These are phyloP conservation scores for Alternaria sp. DNA, from an alignment of 2,329 filamentous ascomycete genomes.

Conservation along the genomic window DNA sequence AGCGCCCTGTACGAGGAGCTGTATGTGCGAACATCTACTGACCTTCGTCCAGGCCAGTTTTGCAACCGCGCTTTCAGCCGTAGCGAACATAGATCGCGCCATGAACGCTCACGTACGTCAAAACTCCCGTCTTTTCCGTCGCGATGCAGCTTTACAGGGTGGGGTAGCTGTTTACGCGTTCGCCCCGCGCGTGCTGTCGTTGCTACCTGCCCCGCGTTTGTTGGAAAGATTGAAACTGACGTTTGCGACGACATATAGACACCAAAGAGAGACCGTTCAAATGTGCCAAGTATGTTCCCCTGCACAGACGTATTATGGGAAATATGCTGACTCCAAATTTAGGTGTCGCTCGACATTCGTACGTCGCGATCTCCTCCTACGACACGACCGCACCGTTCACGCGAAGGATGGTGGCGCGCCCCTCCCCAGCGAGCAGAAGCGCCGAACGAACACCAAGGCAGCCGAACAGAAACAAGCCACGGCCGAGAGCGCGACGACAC, in stretches of 20 bases:
- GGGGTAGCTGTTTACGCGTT: slow-evolving; percentile 39
- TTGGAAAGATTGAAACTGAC: no score
- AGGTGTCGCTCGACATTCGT: slow-evolving; percentile 99
- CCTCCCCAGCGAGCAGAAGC: slow-evolving; percentile 92
- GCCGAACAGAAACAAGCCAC: slow-evolving; percentile 67
- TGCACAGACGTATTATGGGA: no score
- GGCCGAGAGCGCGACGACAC: slow-evolving; percentile 81
- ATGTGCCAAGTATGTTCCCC: slow-evolving; percentile 57
- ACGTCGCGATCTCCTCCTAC: slow-evolving; percentile 90
- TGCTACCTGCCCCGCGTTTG: slow-evolving; percentile 17
- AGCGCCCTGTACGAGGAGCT: neutral
- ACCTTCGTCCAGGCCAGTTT: slow-evolving; percentile 66
- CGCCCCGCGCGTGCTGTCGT: slow-evolving; percentile 46
- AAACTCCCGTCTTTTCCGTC: slow-evolving; percentile 12
- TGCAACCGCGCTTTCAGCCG: slow-evolving; percentile 97
- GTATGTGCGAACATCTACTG: neutral
- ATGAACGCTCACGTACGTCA: slow-evolving; percentile 96
- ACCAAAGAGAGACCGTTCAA: slow-evolving; percentile 99
- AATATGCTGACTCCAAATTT: slow-evolving; percentile 51
- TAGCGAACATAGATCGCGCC: slow-evolving; percentile 94
- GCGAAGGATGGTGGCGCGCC: slow-evolving; percentile 96
- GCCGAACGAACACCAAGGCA: slow-evolving; percentile 73
- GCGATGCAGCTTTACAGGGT: slow-evolving; percentile 31
- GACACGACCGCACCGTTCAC: slow-evolving; percentile 97
- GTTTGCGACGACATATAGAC: slow-evolving; percentile 60